Base-by-base conservation (phyloP, 441 rosid genomes). In the Pelargonium australe region DNA sequence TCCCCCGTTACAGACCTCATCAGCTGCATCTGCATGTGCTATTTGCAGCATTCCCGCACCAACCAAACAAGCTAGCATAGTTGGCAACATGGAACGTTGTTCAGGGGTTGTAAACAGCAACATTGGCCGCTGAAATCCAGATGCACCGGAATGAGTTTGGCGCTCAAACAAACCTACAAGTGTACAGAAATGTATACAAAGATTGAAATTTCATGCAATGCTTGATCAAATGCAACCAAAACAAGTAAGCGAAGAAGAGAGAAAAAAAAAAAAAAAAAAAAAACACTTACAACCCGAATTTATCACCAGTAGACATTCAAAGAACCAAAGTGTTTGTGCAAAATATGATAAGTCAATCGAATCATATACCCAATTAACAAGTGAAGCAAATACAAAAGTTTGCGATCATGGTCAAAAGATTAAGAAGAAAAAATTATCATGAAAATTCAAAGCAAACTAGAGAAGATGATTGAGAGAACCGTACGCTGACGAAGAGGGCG, bases 1-100 rank as follows among this genome's bases (percentile, higher is more conserved):
- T 57, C 14, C 66, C 23, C 10, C 73, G 14, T 51, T 10, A 70
- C 43, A 67, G 79, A 93, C 98, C 97, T 89, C 81, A 68, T 80
- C 80, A 70, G 81, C 73, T 47, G 17, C 76, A 69, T 93, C 96
- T 5, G 97, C 87, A 85, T 81, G 84, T 37, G 94, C 85, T 20
- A 81, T 70, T 68, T 84, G 80, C 9, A 87, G 23, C 51, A 72
- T 66, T 75, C 92, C 96, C 45, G 68, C 67, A 51, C 95, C 91
- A 25, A 89, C 63, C 34, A 86, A 76, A 79, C 86, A 72, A 72
- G 83, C 84, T 16, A 93, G 76, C 45, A 85, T n/a, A 53, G 85
- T 85, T 51, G 95, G 86, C 43, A 75, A 60, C n/a, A 78, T 4
- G 57, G 75, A 72, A 62, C 20, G 16, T 1, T 63, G 10, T 43